These are phyloP conservation scores for Coffea humblotiana DNA, from an alignment of 305 asterid genomes.

Conservation along the genomic window DNA sequence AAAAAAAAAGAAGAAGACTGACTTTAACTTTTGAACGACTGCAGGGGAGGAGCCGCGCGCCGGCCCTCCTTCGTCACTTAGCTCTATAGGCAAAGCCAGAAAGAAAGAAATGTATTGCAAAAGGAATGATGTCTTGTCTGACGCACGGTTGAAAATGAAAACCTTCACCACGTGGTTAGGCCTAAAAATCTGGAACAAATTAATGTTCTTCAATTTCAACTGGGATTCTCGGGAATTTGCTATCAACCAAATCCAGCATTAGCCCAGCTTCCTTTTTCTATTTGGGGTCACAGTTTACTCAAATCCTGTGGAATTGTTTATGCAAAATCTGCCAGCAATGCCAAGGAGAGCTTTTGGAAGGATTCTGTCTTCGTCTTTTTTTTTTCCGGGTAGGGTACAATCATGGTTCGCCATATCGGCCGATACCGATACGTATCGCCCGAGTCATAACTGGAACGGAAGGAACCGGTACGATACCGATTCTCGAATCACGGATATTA, in stretches of 20 bases:
- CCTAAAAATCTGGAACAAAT: conserved; percentile 48
- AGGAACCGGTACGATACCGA: too few species aligned
- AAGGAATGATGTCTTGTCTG: conserved; percentile 15
- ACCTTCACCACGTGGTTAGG: conserved; percentile 41
- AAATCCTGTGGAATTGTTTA: neutral
- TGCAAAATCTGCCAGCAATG: neutral
- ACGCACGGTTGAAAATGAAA: conserved; percentile 37
- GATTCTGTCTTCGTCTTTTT: too few species aligned
- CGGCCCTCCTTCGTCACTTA: neutral
- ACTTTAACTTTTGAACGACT: too few species aligned
- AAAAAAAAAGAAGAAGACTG: neutral
- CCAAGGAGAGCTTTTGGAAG: neutral
- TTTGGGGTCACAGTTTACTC: neutral
- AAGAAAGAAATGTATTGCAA: conserved; percentile 5
- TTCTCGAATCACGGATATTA: too few species aligned
- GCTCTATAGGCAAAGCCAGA: neutral
- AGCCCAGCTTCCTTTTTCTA: neutral
- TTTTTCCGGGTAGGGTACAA: too few species aligned
- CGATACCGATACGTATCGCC: too few species aligned
- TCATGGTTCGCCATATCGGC: too few species aligned
- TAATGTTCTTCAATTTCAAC: neutral
- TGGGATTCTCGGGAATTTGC: neutral
- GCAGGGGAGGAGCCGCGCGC: neutral
- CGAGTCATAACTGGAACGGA: too few species aligned
- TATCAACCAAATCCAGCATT: neutral